A percentile compares a stretch with the other conserved stretches of the same genome.
Conservation (phyloP, 2,329 filamentous ascomycete species). For the Metarhizium rileyi region DNA sequence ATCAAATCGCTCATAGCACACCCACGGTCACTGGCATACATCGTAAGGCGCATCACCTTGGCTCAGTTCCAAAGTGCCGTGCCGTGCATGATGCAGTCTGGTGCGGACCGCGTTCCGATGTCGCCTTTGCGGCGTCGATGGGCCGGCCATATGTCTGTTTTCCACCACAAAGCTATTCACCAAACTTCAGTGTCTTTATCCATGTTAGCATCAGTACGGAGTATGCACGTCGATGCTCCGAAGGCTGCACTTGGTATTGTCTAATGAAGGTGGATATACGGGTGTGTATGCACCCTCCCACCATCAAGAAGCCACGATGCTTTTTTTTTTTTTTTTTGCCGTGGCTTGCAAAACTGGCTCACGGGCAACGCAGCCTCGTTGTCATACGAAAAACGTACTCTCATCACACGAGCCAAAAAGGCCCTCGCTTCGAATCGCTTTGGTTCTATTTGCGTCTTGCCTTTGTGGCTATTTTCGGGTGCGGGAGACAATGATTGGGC, state of each 20-base stretch:
- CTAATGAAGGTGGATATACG: too few species aligned
- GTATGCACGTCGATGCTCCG: neutral
- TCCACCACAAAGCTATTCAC: neutral
- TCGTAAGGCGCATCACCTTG: too few species aligned
- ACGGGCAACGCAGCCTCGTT: neutral
- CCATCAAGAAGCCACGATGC: neutral
- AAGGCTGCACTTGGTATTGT: neutral
- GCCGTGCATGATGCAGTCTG: neutral
- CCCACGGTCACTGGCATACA: too few species aligned
- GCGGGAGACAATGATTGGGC: too few species aligned
- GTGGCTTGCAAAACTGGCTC: neutral
- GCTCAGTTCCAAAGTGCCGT: too few species aligned
- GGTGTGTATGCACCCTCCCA: neutral
- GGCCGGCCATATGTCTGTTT: neutral
- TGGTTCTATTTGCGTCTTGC: neutral
- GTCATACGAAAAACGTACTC: neutral
- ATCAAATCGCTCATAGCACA: too few species aligned
- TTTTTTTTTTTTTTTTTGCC: neutral
- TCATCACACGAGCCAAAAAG: neutral
- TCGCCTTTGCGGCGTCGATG: neutral
- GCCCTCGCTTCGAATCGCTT: too few species aligned
- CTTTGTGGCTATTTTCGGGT: neutral
- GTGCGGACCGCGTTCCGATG: neutral
- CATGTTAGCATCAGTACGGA: constrained; percentile 2
- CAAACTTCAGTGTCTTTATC: too few species aligned